A percentile compares a stretch with the other conserved stretches of the same genome.
These are phyloP conservation scores for Physcia stellaris DNA, from an alignment of 495 filamentous ascomycete genomes.

Conservation along the genomic window DNA sequence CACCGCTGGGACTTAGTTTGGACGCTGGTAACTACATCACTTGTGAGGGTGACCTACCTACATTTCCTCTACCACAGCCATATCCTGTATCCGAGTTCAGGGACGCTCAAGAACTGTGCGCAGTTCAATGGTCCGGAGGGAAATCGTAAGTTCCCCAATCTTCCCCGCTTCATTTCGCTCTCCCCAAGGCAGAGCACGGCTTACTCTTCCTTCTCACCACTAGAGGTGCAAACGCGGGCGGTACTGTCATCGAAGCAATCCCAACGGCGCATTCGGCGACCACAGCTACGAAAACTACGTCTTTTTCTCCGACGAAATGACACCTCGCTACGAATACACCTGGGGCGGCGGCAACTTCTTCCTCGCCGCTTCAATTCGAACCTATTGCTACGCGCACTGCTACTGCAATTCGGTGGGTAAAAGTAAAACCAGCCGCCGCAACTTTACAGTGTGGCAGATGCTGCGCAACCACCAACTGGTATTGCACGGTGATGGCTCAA, in stretches of 20 bases:
- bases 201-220: neutral
- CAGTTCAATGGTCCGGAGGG: neutral
- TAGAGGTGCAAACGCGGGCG: conserved; percentile 1
- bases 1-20: too few species aligned
- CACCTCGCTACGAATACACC: neutral
- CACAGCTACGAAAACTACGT: neutral
- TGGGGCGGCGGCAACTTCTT: conserved; percentile 1
- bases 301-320: conserved; percentile 2
- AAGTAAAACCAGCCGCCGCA: too few species aligned
- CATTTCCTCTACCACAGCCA: neutral
- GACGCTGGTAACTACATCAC: too few species aligned
- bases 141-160: neutral
- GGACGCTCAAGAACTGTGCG: neutral
- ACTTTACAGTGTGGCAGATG: too few species aligned
- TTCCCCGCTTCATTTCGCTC: too few species aligned
- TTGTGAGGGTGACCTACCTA: too few species aligned
- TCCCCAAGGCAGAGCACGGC: too few species aligned
- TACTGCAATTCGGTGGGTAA: too few species aligned
- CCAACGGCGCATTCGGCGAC: too few species aligned
- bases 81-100: neutral
- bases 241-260: neutral
- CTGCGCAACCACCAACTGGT: too few species aligned
- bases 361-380: neutral
- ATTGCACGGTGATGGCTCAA: too few species aligned
- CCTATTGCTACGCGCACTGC: too few species aligned